Conservation (phyloP, 257 asterid species). For the Ilex asprella region DNA sequence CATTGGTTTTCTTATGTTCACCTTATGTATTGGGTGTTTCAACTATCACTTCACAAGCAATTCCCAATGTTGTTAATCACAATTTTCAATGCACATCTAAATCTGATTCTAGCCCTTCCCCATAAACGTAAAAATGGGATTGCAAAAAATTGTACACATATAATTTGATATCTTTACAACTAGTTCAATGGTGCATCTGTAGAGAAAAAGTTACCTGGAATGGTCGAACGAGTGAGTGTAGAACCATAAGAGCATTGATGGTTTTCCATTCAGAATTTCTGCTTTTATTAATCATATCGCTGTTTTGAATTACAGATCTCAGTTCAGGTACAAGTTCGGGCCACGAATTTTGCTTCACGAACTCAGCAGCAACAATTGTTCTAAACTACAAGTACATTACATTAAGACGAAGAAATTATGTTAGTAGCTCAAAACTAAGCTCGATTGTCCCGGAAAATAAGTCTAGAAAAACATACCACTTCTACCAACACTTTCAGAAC, state of each 20-base stretch:
- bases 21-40: too few relatives aligned
- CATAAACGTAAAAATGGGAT: too few relatives aligned
- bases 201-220: slow-evolving; percentile 25
- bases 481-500: slow-evolving; percentile 30
- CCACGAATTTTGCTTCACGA: slow-evolving; percentile 31
- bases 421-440: background rate
- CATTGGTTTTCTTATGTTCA: too few relatives aligned
- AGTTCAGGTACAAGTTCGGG: slow-evolving; percentile 36
- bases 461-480: slow-evolving; percentile 16
- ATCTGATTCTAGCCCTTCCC: too few relatives aligned
- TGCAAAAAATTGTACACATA: too few relatives aligned
- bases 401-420: background rate
- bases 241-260: slow-evolving; percentile 26
- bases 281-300: slow-evolving; percentile 19
- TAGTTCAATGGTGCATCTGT: too few relatives aligned
- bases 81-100: too few relatives aligned
- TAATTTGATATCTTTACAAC: too few relatives aligned
- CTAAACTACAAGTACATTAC: slow-evolving; percentile 24
- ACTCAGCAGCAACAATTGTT: slow-evolving; percentile 26
- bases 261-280: slow-evolving; percentile 32
- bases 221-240: slow-evolving; percentile 39
- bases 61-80: too few relatives aligned
- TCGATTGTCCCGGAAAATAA: background rate
- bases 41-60: too few relatives aligned
- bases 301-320: slow-evolving; percentile 18